Evolutionary conservation across 2,329 filamentous ascomycete genomes (phyloP), one percentile per base, ranked within the genome.

Genomic region (Hymenoscyphus fraxineus): DNA sequence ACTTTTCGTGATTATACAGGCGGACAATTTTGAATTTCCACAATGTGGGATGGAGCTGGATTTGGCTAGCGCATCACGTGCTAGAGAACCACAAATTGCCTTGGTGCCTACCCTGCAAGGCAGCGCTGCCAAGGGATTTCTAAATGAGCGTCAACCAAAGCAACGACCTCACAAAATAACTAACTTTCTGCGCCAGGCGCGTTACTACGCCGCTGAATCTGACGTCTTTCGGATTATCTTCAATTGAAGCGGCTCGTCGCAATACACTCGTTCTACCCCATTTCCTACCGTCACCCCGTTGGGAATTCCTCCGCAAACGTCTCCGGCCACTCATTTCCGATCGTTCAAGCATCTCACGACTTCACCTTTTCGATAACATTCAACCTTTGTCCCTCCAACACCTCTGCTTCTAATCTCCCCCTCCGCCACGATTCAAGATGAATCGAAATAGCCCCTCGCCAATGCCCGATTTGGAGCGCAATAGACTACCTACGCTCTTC

Each of bases 401-500:
- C 41, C 12, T 31, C 16, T 60, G 10, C 16, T 32, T 64, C 56
- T 58, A 64, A 63, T 58, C 51, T 55, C 32, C 59, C 44, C 35
- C 56, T 61, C 58, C 54, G 9, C 13, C 6, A 10, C 22, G 27
- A 31, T 41, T 58, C 67, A 68, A 65, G 9, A 75, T 74, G 73
- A 68, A 64, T n/a, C 62, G 70, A 13, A 63, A 73, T 67, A 79
- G 79, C 63, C 80, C 83, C 59, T 85, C 85, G 56, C 84, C 84
- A 58, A 78, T 82, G 67, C 85, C 85, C 58, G 86, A 89, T 70
- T 75, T 85, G 68, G 78, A 79, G 70, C 88, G 95, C 73, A 96
- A 96, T 76, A 86, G 95, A 69, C 85, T 99, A 65, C 95, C 95
- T 58, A 97, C 93, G 1, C 86, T 99, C 60, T 97, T 96, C 76